Base-by-base conservation (phyloP, 1,284 basidiomycete species). In the Porodaedalea pini region DNA sequence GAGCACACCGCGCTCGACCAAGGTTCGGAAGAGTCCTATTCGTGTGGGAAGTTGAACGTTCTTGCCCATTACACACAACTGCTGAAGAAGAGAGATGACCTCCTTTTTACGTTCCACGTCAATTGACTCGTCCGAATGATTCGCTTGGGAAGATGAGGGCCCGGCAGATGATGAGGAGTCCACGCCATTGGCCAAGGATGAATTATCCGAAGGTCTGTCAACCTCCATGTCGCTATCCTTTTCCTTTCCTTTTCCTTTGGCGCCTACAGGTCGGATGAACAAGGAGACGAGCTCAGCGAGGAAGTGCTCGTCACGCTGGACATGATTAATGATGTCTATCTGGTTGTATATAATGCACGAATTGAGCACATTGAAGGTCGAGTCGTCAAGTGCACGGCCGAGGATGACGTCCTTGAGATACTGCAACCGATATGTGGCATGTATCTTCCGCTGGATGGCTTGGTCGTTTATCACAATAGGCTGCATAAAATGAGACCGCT, bases 261-360 rank as follows among this genome's bases (percentile, higher is more conserved):
- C 59, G 7, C 66, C 66, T 15, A 64, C 66, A 8, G 66, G 60
- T n/a, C 61, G 62, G 53, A 88, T 80, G 69, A 93, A 96, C 36
- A 91, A 75, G 40, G 78, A 76, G 49, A 95, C 90, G 25, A 98
- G 79, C 56, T 93, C 86, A 34, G 79, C 77, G 27, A 98, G 76
- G 69, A 98, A 89, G 4, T 73, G 69, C 4, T 82, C 81, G 68
- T 95, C 91, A 57, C 79, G 81, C 67, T 94, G 90, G 48, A 98
- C 84, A 69, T 96, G 88, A 54, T 81, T 86, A 68, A 98, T 93
- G 68, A 99, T 98, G 73, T 99, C 96, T 67, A 96, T 94, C 73
- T 99, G 96, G 74, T 98, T 97, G 81, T 96, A 99, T 70, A 98
- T 96, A 70, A 99, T 93, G 73, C 93, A 92, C 15, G 93, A 94